phyloP scores from a whole-genome alignment of 163 green algal genomes.

The Chloromonas sp. region DNA sequence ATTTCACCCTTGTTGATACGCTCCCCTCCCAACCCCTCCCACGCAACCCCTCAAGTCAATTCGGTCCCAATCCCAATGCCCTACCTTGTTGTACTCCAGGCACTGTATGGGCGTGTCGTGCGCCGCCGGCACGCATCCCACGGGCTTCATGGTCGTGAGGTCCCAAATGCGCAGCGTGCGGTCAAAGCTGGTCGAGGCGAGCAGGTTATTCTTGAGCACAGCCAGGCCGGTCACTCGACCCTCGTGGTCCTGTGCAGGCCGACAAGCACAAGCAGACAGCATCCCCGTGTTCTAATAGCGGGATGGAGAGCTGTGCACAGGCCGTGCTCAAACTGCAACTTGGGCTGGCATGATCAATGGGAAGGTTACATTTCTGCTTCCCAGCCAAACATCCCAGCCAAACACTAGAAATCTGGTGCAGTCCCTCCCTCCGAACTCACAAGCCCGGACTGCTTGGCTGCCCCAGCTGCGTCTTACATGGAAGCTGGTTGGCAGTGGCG shows the following conservation, averaged over 20 bases:
- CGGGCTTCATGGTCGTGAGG: slow-evolving; percentile 55
- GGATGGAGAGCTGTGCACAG: too few relatives aligned
- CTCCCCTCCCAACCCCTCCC: too few relatives aligned
- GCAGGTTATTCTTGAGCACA: slow-evolving; percentile 35
- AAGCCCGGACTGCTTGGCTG: background rate
- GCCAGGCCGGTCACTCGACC: slow-evolving; percentile 48
- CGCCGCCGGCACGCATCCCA: slow-evolving; percentile 30
- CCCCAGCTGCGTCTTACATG: slow-evolving; percentile 3
- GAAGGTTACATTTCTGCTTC: background rate
- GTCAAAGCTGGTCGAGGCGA: slow-evolving; percentile 51
- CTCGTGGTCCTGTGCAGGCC: slow-evolving; percentile 32
- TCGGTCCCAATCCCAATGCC: background rate
- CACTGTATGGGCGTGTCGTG: slow-evolving; percentile 47
- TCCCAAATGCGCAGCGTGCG: slow-evolving; percentile 56
- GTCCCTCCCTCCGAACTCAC: background rate
- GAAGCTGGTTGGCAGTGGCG: slow-evolving; percentile 40
- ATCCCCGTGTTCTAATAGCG: too few relatives aligned
- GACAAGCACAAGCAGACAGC: background rate
- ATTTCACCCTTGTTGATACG: too few relatives aligned
- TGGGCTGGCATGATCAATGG: background rate
- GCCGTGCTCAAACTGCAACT: background rate
- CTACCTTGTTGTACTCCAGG: slow-evolving; percentile 41
- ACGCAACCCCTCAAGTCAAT: too few relatives aligned
- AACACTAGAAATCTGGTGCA: background rate
- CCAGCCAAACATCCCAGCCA: background rate